phyloP scores from a whole-genome alignment of 495 filamentous ascomycete genomes.

The Cudoniella acicularis region DNA sequence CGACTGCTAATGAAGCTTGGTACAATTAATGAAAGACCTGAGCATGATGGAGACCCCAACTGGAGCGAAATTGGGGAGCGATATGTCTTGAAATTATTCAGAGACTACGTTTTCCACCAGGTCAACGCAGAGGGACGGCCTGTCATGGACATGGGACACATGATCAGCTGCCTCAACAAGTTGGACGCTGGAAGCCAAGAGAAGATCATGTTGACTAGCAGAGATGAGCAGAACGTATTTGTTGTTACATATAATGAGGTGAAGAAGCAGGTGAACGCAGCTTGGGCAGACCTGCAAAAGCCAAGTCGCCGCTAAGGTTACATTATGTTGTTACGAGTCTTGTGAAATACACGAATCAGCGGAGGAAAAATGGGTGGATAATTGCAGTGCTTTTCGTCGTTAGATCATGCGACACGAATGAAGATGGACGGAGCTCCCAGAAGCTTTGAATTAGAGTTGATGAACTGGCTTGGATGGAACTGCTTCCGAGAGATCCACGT shows the following conservation, averaged over 20 bases:
- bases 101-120: slow-evolving; percentile 96
- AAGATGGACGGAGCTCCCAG: neutral
- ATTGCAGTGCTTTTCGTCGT: no score
- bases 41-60: slow-evolving; percentile 65
- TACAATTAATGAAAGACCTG: slow-evolving; percentile 82
- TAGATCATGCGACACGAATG: neutral
- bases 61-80: slow-evolving; percentile 90
- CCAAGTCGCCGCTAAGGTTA: neutral
- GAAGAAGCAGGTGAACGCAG: slow-evolving; percentile 69
- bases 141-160: slow-evolving; percentile 78
- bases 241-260: slow-evolving; percentile 85
- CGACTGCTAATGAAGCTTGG: slow-evolving; percentile 81
- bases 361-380: neutral
- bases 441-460: neutral
- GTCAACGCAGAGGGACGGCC: slow-evolving; percentile 80
- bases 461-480: neutral
- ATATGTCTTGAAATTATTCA: slow-evolving; percentile 89
- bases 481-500: neutral
- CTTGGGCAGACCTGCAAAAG: slow-evolving; percentile 77
- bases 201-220: slow-evolving; percentile 76
- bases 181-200: slow-evolving; percentile 89
- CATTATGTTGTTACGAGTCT: neutral
- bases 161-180: slow-evolving; percentile 80
- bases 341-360: neutral
- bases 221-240: slow-evolving; percentile 83